Percentiles rank a stretch among this genome's conserved stretches.
These are phyloP conservation scores for Phlebiopsis gigantea DNA, from an alignment of 768 basidiomycete species.

Conservation along the genomic window DNA sequence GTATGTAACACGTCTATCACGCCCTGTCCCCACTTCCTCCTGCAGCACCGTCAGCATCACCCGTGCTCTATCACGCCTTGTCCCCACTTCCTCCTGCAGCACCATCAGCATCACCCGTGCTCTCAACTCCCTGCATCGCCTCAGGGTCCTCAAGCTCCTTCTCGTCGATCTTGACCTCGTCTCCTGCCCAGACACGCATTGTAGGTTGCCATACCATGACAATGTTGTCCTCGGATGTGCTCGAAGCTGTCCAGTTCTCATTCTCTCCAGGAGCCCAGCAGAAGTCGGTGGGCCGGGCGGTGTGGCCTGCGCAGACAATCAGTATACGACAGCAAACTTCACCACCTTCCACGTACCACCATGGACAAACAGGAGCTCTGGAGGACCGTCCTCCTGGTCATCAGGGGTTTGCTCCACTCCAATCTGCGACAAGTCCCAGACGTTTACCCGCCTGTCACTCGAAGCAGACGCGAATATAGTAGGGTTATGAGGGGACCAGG, in stretches of 20 bases:
- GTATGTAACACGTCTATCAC: constrained; percentile 6
- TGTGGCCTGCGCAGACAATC: constrained; percentile 56
- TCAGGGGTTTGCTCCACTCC: constrained; percentile 97
- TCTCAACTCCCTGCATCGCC: constrained; percentile 72
- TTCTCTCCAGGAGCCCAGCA: constrained; percentile 85
- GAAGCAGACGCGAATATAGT: constrained; percentile 95
- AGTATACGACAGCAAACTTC: not conserved
- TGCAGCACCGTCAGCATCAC: constrained; percentile 10
- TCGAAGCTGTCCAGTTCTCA: constrained; percentile 83
- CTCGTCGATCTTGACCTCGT: constrained; percentile 78
- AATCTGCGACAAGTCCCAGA: constrained; percentile 92
- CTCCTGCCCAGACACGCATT: constrained; percentile 90
- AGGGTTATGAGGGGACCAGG: constrained; percentile 93
- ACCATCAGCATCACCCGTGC: constrained; percentile 20
- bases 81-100: constrained; percentile 5
- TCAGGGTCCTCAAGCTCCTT: constrained; percentile 75
- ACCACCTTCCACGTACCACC: constrained; percentile 59
- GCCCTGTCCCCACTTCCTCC: constrained; percentile 6
- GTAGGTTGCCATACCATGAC: constrained; percentile 98
- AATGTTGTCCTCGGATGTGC: constrained; percentile 94
- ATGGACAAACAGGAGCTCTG: constrained; percentile 93
- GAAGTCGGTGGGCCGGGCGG: constrained; percentile 87
- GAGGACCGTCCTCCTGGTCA: constrained; percentile 97
- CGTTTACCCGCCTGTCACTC: constrained; percentile 86
- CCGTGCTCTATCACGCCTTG: constrained; percentile 17